Evolutionary conservation across 768 basidiomycete species (phyloP).

Genomic region (Porphyrellus cyaneotinctus): DNA sequence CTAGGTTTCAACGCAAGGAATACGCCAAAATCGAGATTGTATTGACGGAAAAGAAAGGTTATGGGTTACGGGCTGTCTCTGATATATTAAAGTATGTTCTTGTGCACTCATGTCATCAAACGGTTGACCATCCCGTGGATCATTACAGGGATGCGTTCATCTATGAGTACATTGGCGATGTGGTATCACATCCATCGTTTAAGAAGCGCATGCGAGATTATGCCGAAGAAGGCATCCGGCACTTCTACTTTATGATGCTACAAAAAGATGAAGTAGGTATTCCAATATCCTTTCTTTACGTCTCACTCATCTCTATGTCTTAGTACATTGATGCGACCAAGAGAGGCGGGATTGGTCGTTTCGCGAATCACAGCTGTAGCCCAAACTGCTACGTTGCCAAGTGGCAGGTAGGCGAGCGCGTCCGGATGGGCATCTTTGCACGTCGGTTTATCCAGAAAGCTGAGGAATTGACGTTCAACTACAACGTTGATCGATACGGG

Average conservation of each 20-base stretch:
- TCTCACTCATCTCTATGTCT: neutral
- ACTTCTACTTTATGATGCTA: constrained; percentile 99
- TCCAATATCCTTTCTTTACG: neutral
- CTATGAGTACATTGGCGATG: constrained; percentile 97
- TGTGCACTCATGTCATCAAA: neutral
- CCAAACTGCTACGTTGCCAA: constrained; percentile 98
- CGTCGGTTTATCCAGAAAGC: constrained; percentile 68
- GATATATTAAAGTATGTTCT: constrained; percentile 59
- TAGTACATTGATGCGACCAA: constrained; percentile 99
- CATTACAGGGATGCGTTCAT: constrained; percentile 78
- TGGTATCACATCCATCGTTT: constrained; percentile 83
- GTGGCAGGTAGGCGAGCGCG: constrained; percentile 86
- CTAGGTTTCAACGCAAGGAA: constrained; percentile 81
- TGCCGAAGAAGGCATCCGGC: constrained; percentile 85
- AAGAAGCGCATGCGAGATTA: constrained; percentile 93
- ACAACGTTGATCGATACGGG: constrained; percentile 99
- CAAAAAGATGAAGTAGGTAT: constrained; percentile 89
- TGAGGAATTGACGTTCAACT: constrained; percentile 97
- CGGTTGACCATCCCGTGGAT: constrained; percentile 8
- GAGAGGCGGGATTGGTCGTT: constrained; percentile 92
- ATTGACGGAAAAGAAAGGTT: constrained; percentile 93
- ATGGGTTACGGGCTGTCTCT: constrained; percentile 75
- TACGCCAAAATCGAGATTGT: constrained; percentile 90
- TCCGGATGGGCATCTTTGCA: constrained; percentile 99
- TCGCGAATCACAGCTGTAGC: constrained; percentile 96